A percentile compares a stretch with the other conserved stretches of the same genome.
Evolutionary conservation across 768 basidiomycete genomes (phyloP).

Genomic region (Leccinum obscurum): DNA sequence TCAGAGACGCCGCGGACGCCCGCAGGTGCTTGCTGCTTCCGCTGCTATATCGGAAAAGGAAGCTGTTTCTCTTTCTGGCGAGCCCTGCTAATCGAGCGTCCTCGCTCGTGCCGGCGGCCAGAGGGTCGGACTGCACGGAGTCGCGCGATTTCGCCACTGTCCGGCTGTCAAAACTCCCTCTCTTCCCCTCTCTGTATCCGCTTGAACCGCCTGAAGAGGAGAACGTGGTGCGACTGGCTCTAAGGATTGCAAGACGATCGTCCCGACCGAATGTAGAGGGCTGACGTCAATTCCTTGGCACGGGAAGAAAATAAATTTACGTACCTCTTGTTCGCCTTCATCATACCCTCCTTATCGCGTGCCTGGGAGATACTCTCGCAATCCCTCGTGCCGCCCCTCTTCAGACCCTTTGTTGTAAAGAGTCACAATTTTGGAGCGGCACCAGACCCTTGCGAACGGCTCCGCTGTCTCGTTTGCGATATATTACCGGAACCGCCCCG

Average conservation of each 20-base stretch:
- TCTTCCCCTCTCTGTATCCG: background rate
- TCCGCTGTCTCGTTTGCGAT: slow-evolving; percentile 10
- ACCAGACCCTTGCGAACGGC: slow-evolving; percentile 6
- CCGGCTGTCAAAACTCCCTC: slow-evolving; percentile 1
- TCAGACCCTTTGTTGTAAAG: slow-evolving; percentile 19
- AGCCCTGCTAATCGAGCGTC: background rate
- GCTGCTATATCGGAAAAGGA: slow-evolving; percentile 7
- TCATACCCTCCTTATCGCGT: background rate
- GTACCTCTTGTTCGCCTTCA: slow-evolving; percentile 9
- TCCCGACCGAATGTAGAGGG: background rate
- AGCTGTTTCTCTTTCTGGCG: background rate
- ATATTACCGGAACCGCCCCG: slow-evolving; percentile 32
- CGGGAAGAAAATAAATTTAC: background rate
- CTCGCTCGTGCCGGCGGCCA: background rate
- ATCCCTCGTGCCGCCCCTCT: background rate
- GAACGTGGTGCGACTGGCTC: slow-evolving; percentile 12
- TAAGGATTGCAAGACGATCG: background rate
- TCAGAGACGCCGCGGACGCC: background rate
- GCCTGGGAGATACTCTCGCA: background rate
- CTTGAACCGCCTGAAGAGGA: slow-evolving; percentile 15
- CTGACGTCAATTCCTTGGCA: background rate
- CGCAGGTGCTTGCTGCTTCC: background rate
- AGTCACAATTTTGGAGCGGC: slow-evolving; percentile 2
- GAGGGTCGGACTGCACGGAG: slow-evolving; percentile 4
- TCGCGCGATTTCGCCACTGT: slow-evolving; percentile 2